Percentiles rank a stretch among this genome's conserved stretches.
Evolutionary conservation across 1,139 yeast species (phyloP).

Genomic region (Debaryomyces sp.): DNA sequence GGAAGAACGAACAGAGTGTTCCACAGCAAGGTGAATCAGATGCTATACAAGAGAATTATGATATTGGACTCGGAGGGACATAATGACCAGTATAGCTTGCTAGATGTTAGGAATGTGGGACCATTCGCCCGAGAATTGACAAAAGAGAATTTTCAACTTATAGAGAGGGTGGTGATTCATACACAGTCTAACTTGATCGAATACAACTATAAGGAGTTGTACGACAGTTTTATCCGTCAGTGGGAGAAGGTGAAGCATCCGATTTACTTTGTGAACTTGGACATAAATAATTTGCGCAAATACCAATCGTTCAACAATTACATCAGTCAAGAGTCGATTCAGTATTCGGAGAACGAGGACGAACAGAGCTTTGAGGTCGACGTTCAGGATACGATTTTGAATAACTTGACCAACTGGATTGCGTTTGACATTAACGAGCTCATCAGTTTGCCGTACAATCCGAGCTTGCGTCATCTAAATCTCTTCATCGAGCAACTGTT

Average conservation of each 20-base stretch:
- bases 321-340: conserved; percentile 15
- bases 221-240: conserved; percentile 17
- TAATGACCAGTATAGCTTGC: conserved; percentile 10
- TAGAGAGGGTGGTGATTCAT: conserved; percentile 20
- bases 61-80: conserved; percentile 15
- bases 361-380: conserved; percentile 10
- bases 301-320: conserved; percentile 22
- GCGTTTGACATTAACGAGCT: conserved; percentile 24
- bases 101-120: conserved; percentile 14
- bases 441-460: conserved; percentile 21
- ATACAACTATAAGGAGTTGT: conserved; percentile 21
- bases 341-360: conserved; percentile 21
- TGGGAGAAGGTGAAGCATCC: conserved; percentile 20
- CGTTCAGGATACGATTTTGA: conserved; percentile 16
- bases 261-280: conserved; percentile 23
- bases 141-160: conserved; percentile 16
- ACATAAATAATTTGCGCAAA: conserved; percentile 23
- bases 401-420: conserved; percentile 26
- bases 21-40: conserved; percentile 16
- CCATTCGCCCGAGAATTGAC: conserved; percentile 16
- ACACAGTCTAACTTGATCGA: conserved; percentile 21
- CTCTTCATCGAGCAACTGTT: conserved; percentile 17
- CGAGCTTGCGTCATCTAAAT: conserved; percentile 22
- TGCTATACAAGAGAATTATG: conserved; percentile 21
- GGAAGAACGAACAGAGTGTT: conserved; percentile 17